Evolutionary conservation across 768 basidiomycete species (phyloP).

Genomic region (Lactifluus echinatus): DNA sequence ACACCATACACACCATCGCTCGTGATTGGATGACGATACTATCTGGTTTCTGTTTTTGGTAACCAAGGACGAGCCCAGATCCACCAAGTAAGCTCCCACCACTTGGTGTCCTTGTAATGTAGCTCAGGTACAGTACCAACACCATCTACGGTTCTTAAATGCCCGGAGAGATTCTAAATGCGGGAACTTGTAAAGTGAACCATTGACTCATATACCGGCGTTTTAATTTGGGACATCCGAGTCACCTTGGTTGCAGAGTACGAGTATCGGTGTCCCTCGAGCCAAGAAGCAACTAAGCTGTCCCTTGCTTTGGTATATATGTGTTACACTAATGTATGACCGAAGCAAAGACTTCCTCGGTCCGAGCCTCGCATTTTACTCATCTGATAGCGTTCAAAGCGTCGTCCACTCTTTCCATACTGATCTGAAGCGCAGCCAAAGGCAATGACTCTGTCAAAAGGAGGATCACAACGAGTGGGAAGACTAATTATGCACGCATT

Average conservation of each 20-base stretch:
- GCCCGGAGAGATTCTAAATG: background rate
- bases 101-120: background rate
- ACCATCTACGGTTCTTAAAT: background rate
- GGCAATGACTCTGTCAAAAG: constrained; percentile 20
- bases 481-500: constrained; percentile 3
- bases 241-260: background rate
- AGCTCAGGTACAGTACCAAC: background rate
- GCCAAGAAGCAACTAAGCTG: too few species aligned
- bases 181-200: background rate
- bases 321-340: too few species aligned
- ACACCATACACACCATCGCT: background rate
- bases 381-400: constrained; percentile 7
- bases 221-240: background rate
- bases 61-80: background rate
- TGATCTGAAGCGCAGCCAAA: constrained; percentile 16
- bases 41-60: background rate
- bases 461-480: constrained; percentile 1
- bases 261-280: background rate
- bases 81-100: background rate
- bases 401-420: constrained; percentile 19
- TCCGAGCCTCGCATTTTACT: background rate
- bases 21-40: background rate
- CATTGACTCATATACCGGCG: background rate
- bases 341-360: background rate
- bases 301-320: too few species aligned